Percentiles rank a stretch among this genome's conserved stretches.
phyloP scores from a whole-genome alignment of 1,139 yeast genomes.

The Geotrichum armillariae region DNA sequence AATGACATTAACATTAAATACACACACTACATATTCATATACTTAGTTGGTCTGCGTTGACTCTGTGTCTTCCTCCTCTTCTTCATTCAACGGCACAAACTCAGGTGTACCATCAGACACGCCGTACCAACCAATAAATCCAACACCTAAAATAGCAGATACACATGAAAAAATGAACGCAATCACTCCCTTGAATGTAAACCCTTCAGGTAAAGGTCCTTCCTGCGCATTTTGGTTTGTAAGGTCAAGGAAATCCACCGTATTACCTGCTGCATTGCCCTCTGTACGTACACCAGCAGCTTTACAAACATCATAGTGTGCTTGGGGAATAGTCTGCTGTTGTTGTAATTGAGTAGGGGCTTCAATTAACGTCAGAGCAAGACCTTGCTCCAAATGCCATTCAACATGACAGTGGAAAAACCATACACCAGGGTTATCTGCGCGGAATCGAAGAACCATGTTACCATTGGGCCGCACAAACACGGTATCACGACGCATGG shows the following conservation, averaged over 20 bases:
- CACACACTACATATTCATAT: too few species aligned
- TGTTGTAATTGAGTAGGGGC: slow-evolving; percentile 64
- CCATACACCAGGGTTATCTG: slow-evolving; percentile 91
- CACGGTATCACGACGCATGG: slow-evolving; percentile 68
- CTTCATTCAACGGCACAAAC: not conserved
- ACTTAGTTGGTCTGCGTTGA: too few species aligned
- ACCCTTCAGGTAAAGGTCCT: slow-evolving; percentile 71
- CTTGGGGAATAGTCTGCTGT: slow-evolving; percentile 49
- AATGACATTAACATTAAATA: too few species aligned
- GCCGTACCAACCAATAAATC: slow-evolving; percentile 77
- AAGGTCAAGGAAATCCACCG: slow-evolving; percentile 60
- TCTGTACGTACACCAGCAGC: slow-evolving; percentile 48
- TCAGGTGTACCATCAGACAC: slow-evolving; percentile 51
- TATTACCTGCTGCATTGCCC: slow-evolving; percentile 90
- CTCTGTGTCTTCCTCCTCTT: slow-evolving; percentile 2
- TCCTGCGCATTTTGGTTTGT: slow-evolving; percentile 71
- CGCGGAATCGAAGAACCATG: slow-evolving; percentile 62
- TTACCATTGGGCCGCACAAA: slow-evolving; percentile 66
- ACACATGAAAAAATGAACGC: slow-evolving; percentile 81
- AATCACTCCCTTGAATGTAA: slow-evolving; percentile 86
- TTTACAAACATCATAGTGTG: slow-evolving; percentile 61
- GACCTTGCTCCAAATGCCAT: slow-evolving; percentile 91
- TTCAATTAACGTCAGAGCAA: slow-evolving; percentile 69
- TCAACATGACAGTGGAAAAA: slow-evolving; percentile 93
- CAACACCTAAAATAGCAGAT: slow-evolving; percentile 78